phyloP scores from a whole-genome alignment of 2,329 filamentous ascomycete genomes.

The Tolypocladium ovalisporum region DNA sequence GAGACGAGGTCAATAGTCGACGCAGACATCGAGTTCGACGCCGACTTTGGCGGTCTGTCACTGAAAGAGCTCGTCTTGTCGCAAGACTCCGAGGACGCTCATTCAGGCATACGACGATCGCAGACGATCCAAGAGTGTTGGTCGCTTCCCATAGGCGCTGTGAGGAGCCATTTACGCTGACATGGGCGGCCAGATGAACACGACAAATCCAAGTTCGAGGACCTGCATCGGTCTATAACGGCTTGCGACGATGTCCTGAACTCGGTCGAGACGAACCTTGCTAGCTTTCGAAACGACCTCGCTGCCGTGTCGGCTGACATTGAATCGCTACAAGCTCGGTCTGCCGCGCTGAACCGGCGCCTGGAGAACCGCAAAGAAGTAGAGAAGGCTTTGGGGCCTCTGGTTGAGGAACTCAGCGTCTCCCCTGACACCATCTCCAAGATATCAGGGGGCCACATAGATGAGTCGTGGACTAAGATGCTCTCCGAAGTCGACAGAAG shows the following conservation, averaged over 20 bases:
- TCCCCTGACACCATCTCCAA: slow-evolving; percentile 74
- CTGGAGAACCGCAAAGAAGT: slow-evolving; percentile 83
- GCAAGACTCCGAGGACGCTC: slow-evolving; percentile 10
- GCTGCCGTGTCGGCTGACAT: slow-evolving; percentile 91
- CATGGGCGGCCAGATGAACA: slow-evolving; percentile 49
- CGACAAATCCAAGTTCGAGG: slow-evolving; percentile 77
- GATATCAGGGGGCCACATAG: slow-evolving; percentile 80
- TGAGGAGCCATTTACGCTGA: background rate
- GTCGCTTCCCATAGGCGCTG: slow-evolving; percentile 12
- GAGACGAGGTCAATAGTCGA: slow-evolving; percentile 23
- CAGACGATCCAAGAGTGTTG: slow-evolving; percentile 65
- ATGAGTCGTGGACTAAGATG: slow-evolving; percentile 78
- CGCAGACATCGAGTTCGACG: slow-evolving; percentile 50
- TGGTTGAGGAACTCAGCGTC: slow-evolving; percentile 86
- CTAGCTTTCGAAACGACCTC: slow-evolving; percentile 87
- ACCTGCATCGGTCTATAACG: slow-evolving; percentile 77
- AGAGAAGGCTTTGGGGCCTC: slow-evolving; percentile 75
- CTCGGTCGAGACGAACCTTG: slow-evolving; percentile 86
- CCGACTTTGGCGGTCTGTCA: slow-evolving; percentile 71
- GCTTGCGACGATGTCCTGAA: slow-evolving; percentile 88
- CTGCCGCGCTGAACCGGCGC: slow-evolving; percentile 69
- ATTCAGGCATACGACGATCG: slow-evolving; percentile 28
- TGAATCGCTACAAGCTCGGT: slow-evolving; percentile 81
- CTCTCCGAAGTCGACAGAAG: slow-evolving; percentile 77
- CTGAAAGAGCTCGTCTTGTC: slow-evolving; percentile 57